Base-by-base conservation (phyloP, 495 filamentous ascomycete species). In the Xylaria castorea region DNA sequence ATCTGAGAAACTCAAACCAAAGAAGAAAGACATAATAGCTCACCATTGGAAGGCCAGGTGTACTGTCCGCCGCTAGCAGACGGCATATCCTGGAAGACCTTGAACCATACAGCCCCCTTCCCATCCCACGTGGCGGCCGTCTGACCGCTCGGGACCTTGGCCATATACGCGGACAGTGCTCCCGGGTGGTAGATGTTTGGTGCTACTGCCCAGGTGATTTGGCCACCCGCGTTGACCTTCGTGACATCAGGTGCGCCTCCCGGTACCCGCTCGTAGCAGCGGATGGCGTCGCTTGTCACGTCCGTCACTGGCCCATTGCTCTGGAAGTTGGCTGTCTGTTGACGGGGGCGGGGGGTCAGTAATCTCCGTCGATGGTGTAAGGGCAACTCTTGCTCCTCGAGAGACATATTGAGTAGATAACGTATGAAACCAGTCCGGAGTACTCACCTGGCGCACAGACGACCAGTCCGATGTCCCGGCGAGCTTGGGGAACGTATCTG, bases 101-200 rank as follows among this genome's bases (percentile, higher is more conserved):
- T 88, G 76, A 84, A 84, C 85, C 86, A 88, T 1, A 86, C 85
- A 8, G 77, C 74, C 8, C 87, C 87, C 73, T 77, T 80, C 50
- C 87, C 87, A 75, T 87, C 84, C 71, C 80, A 88, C 40, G 78
- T 79, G 8, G 81, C 81, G 0, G 84, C 84, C 0, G 82, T 83
- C 72, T 85, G 65, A 48, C 85, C 85, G 0, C 75, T 64, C 1
- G 86, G 86, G 1, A 85, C 87, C 76, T 88, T 87, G 70, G 85
- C 86, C 79, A 89, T 86, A 76, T 87, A 89, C 51, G 87, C 80
- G 36, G 79, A 78, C 69, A 88, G 80, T 14, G 86, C 86, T 30
- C 86, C 86, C 25, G 84, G 85, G 66, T 88, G 86, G 25, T 81
- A 83, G 73, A 88, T 84, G 66, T 77, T 84, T 2, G 83, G 76